These are phyloP conservation scores for Crotalaria pallida DNA, from an alignment of 306 rosid genomes.

Conservation along the genomic window DNA sequence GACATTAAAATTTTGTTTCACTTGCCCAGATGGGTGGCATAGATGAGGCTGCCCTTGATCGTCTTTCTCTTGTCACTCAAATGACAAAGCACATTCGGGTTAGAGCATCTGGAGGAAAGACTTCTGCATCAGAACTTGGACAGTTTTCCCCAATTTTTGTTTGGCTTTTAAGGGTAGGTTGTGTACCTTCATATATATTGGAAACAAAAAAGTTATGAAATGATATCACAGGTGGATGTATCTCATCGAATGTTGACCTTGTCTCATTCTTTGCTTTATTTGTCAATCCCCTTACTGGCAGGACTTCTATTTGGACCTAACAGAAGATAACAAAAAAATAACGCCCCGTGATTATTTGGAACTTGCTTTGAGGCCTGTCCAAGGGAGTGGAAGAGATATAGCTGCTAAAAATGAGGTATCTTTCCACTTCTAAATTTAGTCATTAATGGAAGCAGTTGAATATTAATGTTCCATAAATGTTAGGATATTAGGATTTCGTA, in stretches of 20 bases:
- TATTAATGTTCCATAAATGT: not conserved
- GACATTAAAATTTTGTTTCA: constrained; percentile 13
- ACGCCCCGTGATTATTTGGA: constrained; percentile 94
- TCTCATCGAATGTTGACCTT: not conserved
- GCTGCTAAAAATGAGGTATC: constrained; percentile 80
- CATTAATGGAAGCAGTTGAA: not conserved
- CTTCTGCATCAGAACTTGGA: constrained; percentile 72
- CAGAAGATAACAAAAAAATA: constrained; percentile 77
- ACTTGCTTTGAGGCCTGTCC: constrained; percentile 74
- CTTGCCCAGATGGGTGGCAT: constrained; percentile 81
- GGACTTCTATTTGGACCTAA: constrained; percentile 86
- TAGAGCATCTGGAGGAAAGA: constrained; percentile 78
- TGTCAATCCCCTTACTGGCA: constrained; percentile 31
- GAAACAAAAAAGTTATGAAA: not conserved
- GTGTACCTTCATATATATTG: not conserved
- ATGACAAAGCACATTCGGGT: constrained; percentile 92
- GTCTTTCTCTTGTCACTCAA: constrained; percentile 92
- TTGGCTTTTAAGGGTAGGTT: constrained; percentile 89
- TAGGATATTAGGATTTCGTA: constrained; percentile 9
- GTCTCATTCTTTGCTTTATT: not conserved
- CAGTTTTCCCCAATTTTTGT: constrained; percentile 91
- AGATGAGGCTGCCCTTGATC: constrained; percentile 91
- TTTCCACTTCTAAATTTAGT: constrained; percentile 2
- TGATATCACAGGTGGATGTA: not conserved
- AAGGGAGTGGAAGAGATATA: constrained; percentile 69